phyloP scores from a whole-genome alignment of 345 rosid species.

The Raphanus sativus region DNA sequence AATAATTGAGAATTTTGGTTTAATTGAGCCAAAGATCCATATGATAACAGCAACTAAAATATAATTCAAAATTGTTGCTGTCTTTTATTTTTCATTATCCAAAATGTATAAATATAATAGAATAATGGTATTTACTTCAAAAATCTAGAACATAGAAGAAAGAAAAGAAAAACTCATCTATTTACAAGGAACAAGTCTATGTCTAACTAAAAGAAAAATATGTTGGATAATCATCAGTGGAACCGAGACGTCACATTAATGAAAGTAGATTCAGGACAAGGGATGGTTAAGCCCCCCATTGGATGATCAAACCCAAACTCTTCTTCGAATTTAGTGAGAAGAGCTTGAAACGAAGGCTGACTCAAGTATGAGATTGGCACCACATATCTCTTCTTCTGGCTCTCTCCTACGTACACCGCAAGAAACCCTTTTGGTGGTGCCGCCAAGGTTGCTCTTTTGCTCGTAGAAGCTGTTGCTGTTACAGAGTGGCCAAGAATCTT shows the following conservation, averaged over 20 bases:
- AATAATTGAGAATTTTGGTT: no score
- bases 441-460: neutral
- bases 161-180: neutral
- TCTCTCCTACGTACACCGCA: constrained; percentile 50
- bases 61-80: no score
- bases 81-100: no score
- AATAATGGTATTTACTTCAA: neutral
- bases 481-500: constrained; percentile 16
- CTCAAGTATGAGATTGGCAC: constrained; percentile 48
- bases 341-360: constrained; percentile 44
- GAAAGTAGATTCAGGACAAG: constrained; percentile 51
- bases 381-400: constrained; percentile 36
- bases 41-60: no score
- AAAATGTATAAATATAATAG: no score
- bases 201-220: neutral
- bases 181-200: neutral
- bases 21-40: no score
- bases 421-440: constrained; percentile 49
- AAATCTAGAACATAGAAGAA: neutral
- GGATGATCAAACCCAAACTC: constrained; percentile 53
- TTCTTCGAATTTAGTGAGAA: constrained; percentile 47
- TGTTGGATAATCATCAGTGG: constrained; percentile 8
- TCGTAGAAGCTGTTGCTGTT: neutral
- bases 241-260: constrained; percentile 37
- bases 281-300: constrained; percentile 52